Base-by-base conservation (phyloP, 345 rosid genomes). In the Salix koriyanagi region DNA sequence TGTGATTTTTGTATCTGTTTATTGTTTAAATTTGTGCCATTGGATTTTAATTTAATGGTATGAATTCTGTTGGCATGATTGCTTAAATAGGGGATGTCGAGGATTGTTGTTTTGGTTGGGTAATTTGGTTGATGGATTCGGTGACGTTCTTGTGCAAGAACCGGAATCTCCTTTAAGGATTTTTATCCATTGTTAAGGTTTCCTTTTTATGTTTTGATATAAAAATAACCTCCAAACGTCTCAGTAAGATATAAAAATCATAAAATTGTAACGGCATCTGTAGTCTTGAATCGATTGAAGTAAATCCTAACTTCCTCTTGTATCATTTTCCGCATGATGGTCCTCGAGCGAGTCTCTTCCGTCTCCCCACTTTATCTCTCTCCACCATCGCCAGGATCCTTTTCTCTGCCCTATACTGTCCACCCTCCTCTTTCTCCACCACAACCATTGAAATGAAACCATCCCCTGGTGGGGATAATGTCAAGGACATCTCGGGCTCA, bases 391-490 rank as follows among this genome's bases (percentile, higher is more conserved):
- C 26, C 64, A 23, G 3, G 64, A 14, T 26, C 34, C 72, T 23
- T n/a, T 67, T 15, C 62, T 26, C 73, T 26, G 18, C 14, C 65
- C 10, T 37, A 70, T 39, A 6, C 75, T 4, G 7, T 61, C 56
- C 72, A 1, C 70, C 80, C 65, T 61, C 79, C 77, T 2, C 66
- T 39, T 73, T 76, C 21, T 26, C 71, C 19, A 39, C 77, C 8
- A n/a, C 62, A 3, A 21, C 48, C 16, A n/a, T 54, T 19, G 80
- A 23, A 3, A 46, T 60, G 30, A 62, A 19, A 4, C 67, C 74
- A 70, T 84, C 82, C 10, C 89, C 92, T 0, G 94, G 94, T 3
- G 81, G 90, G 11, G 88, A 88, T 30, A 87, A 62, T 0, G 89
- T 84, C 84, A 87, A 41, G 15, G 75, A 83, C 0, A 89, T 86